Evolutionary conservation across 2,329 filamentous ascomycete species (phyloP).

Genomic region (Colletotrichum plurivorum): DNA sequence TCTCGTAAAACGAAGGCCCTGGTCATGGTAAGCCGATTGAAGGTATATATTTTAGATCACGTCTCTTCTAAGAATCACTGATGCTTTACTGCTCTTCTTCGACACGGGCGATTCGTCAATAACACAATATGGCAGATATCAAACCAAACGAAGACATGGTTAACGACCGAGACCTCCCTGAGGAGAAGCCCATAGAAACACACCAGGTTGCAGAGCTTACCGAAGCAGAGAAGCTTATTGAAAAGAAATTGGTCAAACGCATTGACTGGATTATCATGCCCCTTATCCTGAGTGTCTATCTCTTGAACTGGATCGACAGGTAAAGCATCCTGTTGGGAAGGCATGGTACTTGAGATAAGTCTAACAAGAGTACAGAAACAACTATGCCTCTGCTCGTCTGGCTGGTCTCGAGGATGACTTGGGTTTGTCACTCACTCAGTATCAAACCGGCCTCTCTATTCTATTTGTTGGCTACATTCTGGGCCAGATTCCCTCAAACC

Average conservation of each 20-base stretch:
- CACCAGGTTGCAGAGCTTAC: slow-evolving; percentile 7
- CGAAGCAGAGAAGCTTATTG: slow-evolving; percentile 9
- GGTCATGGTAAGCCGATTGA: not conserved
- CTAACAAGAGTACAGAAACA: slow-evolving; percentile 8
- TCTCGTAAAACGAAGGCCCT: not conserved
- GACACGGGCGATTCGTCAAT: no score
- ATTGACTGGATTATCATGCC: slow-evolving; percentile 29
- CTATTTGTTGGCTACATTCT: slow-evolving; percentile 50
- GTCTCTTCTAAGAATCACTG: not conserved
- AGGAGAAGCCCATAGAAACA: slow-evolving; percentile 5
- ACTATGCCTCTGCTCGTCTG: slow-evolving; percentile 25
- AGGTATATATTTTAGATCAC: not conserved
- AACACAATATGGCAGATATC: slow-evolving; percentile 4
- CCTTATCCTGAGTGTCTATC: slow-evolving; percentile 19
- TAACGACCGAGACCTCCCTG: slow-evolving; percentile 14
- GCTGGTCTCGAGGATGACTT: slow-evolving; percentile 45
- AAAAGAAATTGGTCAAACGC: slow-evolving; percentile 17
- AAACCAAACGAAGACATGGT: slow-evolving; percentile 7
- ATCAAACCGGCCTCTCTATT: slow-evolving; percentile 40
- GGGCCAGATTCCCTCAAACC: slow-evolving; percentile 45
- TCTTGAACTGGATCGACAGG: slow-evolving; percentile 32
- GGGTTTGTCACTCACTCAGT: slow-evolving; percentile 47
- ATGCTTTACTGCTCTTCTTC: no score
- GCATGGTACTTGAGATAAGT: not conserved
- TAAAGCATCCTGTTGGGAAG: not conserved